These are phyloP conservation scores for Reutealis trisperma DNA, from an alignment of 345 rosid species.

Conservation along the genomic window DNA sequence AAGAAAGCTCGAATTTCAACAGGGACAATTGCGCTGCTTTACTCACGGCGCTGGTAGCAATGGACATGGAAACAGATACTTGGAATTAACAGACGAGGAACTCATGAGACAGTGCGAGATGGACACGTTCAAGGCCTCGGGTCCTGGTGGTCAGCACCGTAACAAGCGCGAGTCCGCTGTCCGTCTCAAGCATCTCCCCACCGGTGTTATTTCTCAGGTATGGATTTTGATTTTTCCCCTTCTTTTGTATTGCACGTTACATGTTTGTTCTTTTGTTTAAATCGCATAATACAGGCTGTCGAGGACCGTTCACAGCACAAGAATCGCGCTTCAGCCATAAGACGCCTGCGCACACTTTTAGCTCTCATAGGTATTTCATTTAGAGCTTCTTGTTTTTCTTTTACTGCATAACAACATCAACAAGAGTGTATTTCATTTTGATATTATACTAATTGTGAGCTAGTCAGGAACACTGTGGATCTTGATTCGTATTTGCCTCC, in stretches of 20 bases:
- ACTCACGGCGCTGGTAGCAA: background rate
- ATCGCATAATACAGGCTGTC: slow-evolving; percentile 39
- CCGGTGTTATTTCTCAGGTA: slow-evolving; percentile 79
- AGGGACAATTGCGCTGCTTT: slow-evolving; percentile 1
- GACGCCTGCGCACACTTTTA: slow-evolving; percentile 72
- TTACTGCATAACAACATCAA: no score
- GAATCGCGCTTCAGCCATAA: slow-evolving; percentile 83
- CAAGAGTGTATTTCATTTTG: background rate
- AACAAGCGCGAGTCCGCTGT: slow-evolving; percentile 96
- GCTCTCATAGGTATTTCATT: slow-evolving; percentile 64
- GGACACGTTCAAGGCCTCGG: slow-evolving; percentile 70
- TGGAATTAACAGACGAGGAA: slow-evolving; percentile 65
- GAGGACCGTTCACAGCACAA: slow-evolving; percentile 95
- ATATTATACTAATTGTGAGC: slow-evolving; percentile 10
- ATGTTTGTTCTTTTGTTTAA: slow-evolving; percentile 23
- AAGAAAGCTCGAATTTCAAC: background rate
- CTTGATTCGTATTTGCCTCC: slow-evolving; percentile 69
- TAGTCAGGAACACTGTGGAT: slow-evolving; percentile 72
- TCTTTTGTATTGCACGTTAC: slow-evolving; percentile 2
- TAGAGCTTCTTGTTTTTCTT: no score
- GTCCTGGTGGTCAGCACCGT: slow-evolving; percentile 97
- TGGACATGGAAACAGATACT: slow-evolving; percentile 26
- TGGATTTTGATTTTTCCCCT: background rate
- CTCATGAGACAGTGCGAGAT: slow-evolving; percentile 77
- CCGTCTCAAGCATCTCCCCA: slow-evolving; percentile 80